A percentile compares a stretch with the other conserved stretches of the same genome.
Evolutionary conservation across 1,139 yeast species (phyloP).

Genomic region (Nakaseomyces bracarensis): DNA sequence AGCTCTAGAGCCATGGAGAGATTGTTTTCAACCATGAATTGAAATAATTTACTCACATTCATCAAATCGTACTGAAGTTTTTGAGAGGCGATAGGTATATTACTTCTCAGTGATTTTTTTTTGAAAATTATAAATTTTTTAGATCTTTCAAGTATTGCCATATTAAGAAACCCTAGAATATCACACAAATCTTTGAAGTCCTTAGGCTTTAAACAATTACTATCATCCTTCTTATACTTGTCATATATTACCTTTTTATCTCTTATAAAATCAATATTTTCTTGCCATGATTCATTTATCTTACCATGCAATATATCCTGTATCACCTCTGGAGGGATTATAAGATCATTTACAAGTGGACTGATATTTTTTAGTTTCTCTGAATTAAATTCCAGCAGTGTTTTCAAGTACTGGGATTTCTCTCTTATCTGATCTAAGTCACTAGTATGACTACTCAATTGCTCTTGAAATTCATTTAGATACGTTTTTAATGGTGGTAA

Average conservation of each 20-base stretch:
- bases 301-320: constrained; percentile 42
- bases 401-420: constrained; percentile 51
- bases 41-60: constrained; percentile 50
- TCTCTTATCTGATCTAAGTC: constrained; percentile 51
- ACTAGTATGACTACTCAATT: constrained; percentile 49
- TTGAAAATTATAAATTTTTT: constrained; percentile 58
- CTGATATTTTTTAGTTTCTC: constrained; percentile 45
- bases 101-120: constrained; percentile 55
- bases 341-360: constrained; percentile 64
- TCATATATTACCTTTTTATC: constrained; percentile 48
- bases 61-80: constrained; percentile 61
- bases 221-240: constrained; percentile 27
- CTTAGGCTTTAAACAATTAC: constrained; percentile 17
- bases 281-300: constrained; percentile 47
- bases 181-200: constrained; percentile 24
- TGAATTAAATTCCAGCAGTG: constrained; percentile 49
- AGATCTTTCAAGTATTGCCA: constrained; percentile 56
- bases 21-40: constrained; percentile 48
- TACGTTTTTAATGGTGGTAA: constrained; percentile 26
- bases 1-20: constrained; percentile 67
- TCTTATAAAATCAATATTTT: constrained; percentile 46
- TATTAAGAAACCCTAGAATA: constrained; percentile 33
- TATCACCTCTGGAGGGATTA: constrained; percentile 64
- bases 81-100: constrained; percentile 52
- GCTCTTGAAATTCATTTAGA: constrained; percentile 42